Evolutionary conservation across 2,329 filamentous ascomycete genomes (phyloP).

Genomic region (Colletotrichum australisinense): DNA sequence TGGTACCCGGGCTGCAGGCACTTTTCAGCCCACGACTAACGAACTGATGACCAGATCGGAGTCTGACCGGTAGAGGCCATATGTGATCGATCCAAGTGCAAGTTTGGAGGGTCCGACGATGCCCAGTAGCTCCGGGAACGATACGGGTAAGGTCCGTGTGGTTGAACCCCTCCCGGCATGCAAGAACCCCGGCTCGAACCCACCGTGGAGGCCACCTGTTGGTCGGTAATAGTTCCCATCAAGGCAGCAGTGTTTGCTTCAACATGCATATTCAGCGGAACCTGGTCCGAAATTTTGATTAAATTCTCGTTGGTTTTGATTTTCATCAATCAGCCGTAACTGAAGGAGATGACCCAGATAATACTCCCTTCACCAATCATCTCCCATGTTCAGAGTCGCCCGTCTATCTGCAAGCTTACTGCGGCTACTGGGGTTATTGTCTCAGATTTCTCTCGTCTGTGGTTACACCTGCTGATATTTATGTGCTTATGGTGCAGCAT

Average conservation of each 20-base stretch:
- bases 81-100: too few relatives aligned
- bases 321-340: neutral
- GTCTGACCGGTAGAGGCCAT: too few relatives aligned
- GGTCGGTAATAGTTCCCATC: neutral
- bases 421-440: neutral
- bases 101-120: too few relatives aligned
- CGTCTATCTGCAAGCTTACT: neutral
- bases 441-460: neutral
- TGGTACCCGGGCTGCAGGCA: too few relatives aligned
- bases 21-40: too few relatives aligned
- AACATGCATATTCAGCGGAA: neutral
- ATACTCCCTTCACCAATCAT: neutral
- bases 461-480: neutral
- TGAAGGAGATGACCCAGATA: neutral
- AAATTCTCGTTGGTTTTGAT: neutral
- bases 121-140: too few relatives aligned
- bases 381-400: neutral
- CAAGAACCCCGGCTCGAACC: slow-evolving; percentile 1
- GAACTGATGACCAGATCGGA: too few relatives aligned
- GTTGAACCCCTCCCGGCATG: too few relatives aligned
- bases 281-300: neutral
- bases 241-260: neutral
- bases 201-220: neutral
- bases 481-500: neutral
- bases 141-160: too few relatives aligned